Percentiles rank a stretch among this genome's conserved stretches.
Evolutionary conservation across 2,329 filamentous ascomycete species (phyloP).

Genomic region (Drechslerella dactyloides): DNA sequence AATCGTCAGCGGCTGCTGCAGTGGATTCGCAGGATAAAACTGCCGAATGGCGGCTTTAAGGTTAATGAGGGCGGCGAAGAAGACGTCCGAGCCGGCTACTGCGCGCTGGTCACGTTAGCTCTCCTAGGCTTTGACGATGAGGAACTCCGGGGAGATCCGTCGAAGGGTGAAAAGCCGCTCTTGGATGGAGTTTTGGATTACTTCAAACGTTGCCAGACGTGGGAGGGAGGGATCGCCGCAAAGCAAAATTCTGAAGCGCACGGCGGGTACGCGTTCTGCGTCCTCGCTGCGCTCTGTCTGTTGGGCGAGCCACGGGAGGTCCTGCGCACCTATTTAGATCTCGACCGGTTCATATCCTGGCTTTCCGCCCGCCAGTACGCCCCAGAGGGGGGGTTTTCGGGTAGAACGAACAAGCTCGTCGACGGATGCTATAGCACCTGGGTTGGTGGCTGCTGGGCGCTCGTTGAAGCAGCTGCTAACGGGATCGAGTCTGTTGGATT

Average conservation of each 20-base stretch:
- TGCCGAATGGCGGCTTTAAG: constrained; percentile 85
- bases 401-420: constrained; percentile 95
- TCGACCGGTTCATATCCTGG: constrained; percentile 81
- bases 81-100: constrained; percentile 92
- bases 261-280: constrained; percentile 95
- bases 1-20: constrained; percentile 87
- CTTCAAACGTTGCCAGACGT: constrained; percentile 71
- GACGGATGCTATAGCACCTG: constrained; percentile 99
- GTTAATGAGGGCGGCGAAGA: constrained; percentile 87
- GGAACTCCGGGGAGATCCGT: constrained; percentile 31
- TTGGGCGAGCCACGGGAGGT: constrained; percentile 72
- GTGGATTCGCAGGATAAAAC: constrained; percentile 86
- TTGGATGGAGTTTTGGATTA: constrained; percentile 57
- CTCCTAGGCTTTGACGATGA: constrained; percentile 64
- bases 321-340: constrained; percentile 64
- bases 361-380: constrained; percentile 86
- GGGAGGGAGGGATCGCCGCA: constrained; percentile 89
- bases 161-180: constrained; percentile 31
- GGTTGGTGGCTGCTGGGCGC: constrained; percentile 92
- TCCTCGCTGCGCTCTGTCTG: constrained; percentile 84
- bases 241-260: constrained; percentile 87
- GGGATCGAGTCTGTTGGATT: constrained; percentile 12
- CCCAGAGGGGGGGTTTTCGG: constrained; percentile 90
- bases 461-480: constrained; percentile 79
- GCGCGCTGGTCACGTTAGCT: constrained; percentile 81